These are phyloP conservation scores for Pseudonectria buxi DNA, from an alignment of 2,329 filamentous ascomycete species.

Conservation along the genomic window DNA sequence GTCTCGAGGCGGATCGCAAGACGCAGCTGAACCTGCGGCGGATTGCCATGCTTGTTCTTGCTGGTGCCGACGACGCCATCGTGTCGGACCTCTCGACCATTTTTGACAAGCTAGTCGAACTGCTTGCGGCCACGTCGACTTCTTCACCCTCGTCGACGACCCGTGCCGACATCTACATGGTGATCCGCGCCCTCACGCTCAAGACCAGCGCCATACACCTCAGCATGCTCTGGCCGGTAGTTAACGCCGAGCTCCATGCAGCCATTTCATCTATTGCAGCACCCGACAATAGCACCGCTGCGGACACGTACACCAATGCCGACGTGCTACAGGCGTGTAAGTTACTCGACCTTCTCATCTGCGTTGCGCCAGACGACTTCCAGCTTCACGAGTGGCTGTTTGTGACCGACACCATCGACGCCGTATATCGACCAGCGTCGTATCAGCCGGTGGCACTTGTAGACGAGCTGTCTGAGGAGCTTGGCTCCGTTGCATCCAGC, in stretches of 20 bases:
- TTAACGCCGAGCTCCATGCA: slow-evolving; percentile 78
- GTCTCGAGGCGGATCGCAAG: slow-evolving; percentile 89
- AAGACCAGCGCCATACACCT: slow-evolving; percentile 74
- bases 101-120: slow-evolving; percentile 78
- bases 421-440: slow-evolving; percentile 71
- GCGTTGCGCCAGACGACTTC: slow-evolving; percentile 87
- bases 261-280: slow-evolving; percentile 70
- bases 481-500: slow-evolving; percentile 43
- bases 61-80: slow-evolving; percentile 71
- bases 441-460: slow-evolving; percentile 69
- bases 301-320: slow-evolving; percentile 68
- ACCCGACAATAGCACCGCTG: slow-evolving; percentile 53
- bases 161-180: slow-evolving; percentile 81
- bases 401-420: slow-evolving; percentile 93
- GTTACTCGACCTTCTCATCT: slow-evolving; percentile 80
- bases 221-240: slow-evolving; percentile 79
- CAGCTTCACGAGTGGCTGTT: slow-evolving; percentile 98
- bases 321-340: slow-evolving; percentile 89
- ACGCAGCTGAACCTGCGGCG: slow-evolving; percentile 85
- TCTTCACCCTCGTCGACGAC: slow-evolving; percentile 90
- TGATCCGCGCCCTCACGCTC: slow-evolving; percentile 74
- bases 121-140: slow-evolving; percentile 73
- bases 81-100: slow-evolving; percentile 67
- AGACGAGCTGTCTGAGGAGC: slow-evolving; percentile 75
- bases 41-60: slow-evolving; percentile 71